phyloP scores from a whole-genome alignment of 2,329 filamentous ascomycete species.

The Chaetomium sp. region DNA sequence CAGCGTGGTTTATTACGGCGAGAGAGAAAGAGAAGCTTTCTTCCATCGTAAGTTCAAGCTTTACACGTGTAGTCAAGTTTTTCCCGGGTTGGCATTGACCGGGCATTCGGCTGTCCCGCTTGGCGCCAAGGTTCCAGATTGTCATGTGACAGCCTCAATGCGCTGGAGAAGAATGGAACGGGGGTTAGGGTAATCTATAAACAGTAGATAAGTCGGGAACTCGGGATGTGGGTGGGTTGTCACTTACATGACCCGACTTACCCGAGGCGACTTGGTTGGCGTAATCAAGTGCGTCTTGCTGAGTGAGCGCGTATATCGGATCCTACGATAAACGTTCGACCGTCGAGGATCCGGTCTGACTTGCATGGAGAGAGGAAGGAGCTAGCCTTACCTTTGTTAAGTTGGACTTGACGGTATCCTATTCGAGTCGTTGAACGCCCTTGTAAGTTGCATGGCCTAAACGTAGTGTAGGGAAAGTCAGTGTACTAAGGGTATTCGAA shows the following conservation, averaged over 20 bases:
- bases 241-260: not conserved
- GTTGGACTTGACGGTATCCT: too few species aligned
- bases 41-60: not conserved
- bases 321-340: not conserved
- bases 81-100: not conserved
- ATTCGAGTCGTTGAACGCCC: too few species aligned
- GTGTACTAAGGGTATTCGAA: too few species aligned
- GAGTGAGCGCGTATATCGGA: not conserved
- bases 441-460: too few species aligned
- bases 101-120: not conserved
- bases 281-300: not conserved
- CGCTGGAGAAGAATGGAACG: not conserved
- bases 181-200: not conserved
- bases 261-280: not conserved
- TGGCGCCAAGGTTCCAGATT: not conserved
- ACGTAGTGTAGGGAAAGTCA: too few species aligned
- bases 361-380: not conserved
- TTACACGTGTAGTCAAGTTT: too few species aligned
- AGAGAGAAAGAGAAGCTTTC: not conserved
- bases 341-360: not conserved
- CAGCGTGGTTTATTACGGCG: not conserved
- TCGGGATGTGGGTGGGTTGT: not conserved
- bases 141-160: not conserved
- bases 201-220: not conserved
- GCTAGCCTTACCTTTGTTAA: too few species aligned